Base-by-base conservation (phyloP, 169 alveolate genomes). In the Cryptosporidium sp. region DNA sequence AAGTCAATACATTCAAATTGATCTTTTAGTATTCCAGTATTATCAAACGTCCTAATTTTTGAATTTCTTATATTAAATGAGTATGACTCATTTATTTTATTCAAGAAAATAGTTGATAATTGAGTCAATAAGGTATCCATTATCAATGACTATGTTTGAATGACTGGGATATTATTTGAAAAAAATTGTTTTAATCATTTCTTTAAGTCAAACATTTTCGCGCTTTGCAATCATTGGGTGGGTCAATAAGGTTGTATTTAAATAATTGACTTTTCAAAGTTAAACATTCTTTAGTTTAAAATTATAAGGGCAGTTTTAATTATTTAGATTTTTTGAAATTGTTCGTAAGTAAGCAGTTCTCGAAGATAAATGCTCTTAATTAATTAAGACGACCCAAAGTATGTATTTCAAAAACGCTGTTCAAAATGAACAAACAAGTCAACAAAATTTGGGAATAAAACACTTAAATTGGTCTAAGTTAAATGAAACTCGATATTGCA, bases 1-100 rank as follows among this genome's bases (percentile, higher is more conserved):
- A 80, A 18, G 43, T 80, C 89, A 26, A 80, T 80, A 31, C 89
- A 80, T 45, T 80, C 89, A 59, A 62, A 80, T 31, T 62, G 73
- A 80, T 80, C 68, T 33, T 74, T 80, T 4, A 65, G 10, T 62
- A 65, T 16, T 14, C 89, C 89, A 41, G 75, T 59, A 62, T 65
- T 80, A n/a, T 48, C 89, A 62, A 80, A 80, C 31, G 41, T 9
- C 9, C 39, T 80, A 16, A 80, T 61, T 9, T 29, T 62, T 29
- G 70, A 80, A 31, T 65, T 52, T 59, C 89, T 69, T 18, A 80
- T 39, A 80, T 43, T 41, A 16, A 59, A 37, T 43, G 89, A 62
- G n/a, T 80, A 80, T 7, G 62, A 80, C 8, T 80, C 89, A 9
- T 31, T 80, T n/a, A 48, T 65, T 14, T 48, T 80, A 41, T 80